Evolutionary conservation across 1,284 basidiomycete species (phyloP).

Genomic region (Leccinum fuscescens): DNA sequence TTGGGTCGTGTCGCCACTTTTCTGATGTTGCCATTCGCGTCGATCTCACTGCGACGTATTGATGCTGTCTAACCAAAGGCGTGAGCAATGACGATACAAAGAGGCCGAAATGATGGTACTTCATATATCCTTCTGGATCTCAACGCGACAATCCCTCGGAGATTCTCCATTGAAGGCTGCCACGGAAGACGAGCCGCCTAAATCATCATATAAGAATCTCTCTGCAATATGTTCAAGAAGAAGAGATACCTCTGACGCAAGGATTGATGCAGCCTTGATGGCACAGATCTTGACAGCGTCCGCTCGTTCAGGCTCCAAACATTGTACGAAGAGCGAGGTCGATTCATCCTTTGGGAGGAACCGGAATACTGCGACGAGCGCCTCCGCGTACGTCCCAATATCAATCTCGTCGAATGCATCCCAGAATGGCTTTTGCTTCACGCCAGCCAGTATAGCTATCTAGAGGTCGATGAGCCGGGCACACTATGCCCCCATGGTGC

Average conservation of each 20-base stretch:
- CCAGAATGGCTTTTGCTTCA: constrained; percentile 64
- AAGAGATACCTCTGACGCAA: constrained; percentile 32
- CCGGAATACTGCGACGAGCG: constrained; percentile 69
- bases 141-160: constrained; percentile 45
- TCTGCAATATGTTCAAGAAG: not conserved
- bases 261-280: constrained; percentile 54
- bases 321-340: constrained; percentile 56
- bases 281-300: constrained; percentile 80
- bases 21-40: constrained; percentile 53
- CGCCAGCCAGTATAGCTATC: constrained; percentile 48
- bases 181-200: constrained; percentile 57
- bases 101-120: constrained; percentile 36
- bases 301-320: constrained; percentile 72
- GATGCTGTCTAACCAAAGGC: constrained; percentile 41
- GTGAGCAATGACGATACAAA: constrained; percentile 11
- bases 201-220: constrained; percentile 8
- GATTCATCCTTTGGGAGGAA: constrained; percentile 65
- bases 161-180: constrained; percentile 51
- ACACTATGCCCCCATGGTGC: not conserved
- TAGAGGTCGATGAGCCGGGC: constrained; percentile 23
- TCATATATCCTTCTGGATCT: constrained; percentile 56
- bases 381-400: constrained; percentile 75
- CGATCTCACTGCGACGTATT: constrained; percentile 53
- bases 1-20: constrained; percentile 57
- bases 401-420: constrained; percentile 72